Conservation (phyloP, 2,329 filamentous ascomycete species). For the Hymenotorrendiella dingleyae region DNA sequence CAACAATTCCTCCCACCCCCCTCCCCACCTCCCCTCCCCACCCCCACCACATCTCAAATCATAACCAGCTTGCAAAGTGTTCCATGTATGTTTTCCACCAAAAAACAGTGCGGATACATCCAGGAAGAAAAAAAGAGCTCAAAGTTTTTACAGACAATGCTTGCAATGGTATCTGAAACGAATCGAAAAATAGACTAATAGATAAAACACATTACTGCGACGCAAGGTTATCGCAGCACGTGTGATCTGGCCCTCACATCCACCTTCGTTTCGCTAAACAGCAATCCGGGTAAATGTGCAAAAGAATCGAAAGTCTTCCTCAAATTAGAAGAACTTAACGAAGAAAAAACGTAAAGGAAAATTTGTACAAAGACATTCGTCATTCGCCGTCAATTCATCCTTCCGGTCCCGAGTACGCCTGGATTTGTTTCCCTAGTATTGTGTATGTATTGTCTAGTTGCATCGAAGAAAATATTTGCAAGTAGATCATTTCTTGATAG, state of each 20-base stretch:
- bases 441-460: conserved; percentile 5
- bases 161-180: background rate
- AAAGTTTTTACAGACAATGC: background rate
- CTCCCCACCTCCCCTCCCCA: background rate
- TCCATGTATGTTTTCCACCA: background rate
- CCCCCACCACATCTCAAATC: background rate
- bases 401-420: conserved; percentile 6
- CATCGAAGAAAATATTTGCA: conserved; percentile 5
- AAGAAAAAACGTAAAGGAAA: conserved; percentile 8
- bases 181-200: background rate
- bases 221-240: background rate
- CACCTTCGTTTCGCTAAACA: background rate
- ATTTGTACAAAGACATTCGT: conserved; percentile 13
- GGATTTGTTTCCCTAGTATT: conserved; percentile 2
- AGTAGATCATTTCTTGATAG: conserved; percentile 2
- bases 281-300: conserved; percentile 1
- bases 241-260: background rate
- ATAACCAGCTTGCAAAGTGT: background rate
- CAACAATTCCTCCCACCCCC: too few species aligned
- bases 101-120: conserved; percentile 3
- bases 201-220: conserved; percentile 1
- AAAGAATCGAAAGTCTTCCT: conserved; percentile 6
- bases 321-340: conserved; percentile 6
- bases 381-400: conserved; percentile 19
- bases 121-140: background rate